These are phyloP conservation scores for Lactifluus echinatus DNA, from an alignment of 768 basidiomycete genomes.

Conservation along the genomic window DNA sequence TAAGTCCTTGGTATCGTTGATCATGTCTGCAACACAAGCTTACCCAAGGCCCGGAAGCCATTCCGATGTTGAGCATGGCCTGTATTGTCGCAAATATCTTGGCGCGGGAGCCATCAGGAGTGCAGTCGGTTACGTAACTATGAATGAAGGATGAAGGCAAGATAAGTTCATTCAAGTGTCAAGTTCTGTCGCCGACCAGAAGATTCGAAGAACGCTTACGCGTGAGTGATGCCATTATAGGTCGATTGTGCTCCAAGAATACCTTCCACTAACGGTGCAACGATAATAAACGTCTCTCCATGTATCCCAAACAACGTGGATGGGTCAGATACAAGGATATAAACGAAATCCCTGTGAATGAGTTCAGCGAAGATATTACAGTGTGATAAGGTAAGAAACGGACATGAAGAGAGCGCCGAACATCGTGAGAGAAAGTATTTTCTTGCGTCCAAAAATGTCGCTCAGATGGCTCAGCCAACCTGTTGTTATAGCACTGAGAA, in stretches of 20 bases:
- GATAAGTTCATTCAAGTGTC: too few species aligned
- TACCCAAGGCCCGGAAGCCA: slow-evolving; percentile 21
- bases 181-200: neutral
- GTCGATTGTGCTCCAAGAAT: slow-evolving; percentile 20
- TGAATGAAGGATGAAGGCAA: too few species aligned
- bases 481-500: slow-evolving; percentile 20
- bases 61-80: slow-evolving; percentile 21
- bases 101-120: slow-evolving; percentile 19
- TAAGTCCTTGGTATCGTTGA: neutral
- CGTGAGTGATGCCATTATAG: slow-evolving; percentile 20
- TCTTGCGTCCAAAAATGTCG: slow-evolving; percentile 19
- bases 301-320: slow-evolving; percentile 13
- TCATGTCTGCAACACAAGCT: neutral
- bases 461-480: slow-evolving; percentile 21
- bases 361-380: neutral
- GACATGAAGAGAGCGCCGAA: slow-evolving; percentile 22
- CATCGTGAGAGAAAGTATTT: slow-evolving; percentile 18
- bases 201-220: slow-evolving; percentile 5
- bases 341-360: slow-evolving; percentile 17
- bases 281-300: slow-evolving; percentile 18
- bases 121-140: slow-evolving; percentile 21
- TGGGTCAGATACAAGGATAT: slow-evolving; percentile 20
- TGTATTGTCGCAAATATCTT: slow-evolving; percentile 21
- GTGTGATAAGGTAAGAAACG: neutral
- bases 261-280: slow-evolving; percentile 21